phyloP scores from a whole-genome alignment of 306 rosid genomes.

The Acacia crassicarpa region DNA sequence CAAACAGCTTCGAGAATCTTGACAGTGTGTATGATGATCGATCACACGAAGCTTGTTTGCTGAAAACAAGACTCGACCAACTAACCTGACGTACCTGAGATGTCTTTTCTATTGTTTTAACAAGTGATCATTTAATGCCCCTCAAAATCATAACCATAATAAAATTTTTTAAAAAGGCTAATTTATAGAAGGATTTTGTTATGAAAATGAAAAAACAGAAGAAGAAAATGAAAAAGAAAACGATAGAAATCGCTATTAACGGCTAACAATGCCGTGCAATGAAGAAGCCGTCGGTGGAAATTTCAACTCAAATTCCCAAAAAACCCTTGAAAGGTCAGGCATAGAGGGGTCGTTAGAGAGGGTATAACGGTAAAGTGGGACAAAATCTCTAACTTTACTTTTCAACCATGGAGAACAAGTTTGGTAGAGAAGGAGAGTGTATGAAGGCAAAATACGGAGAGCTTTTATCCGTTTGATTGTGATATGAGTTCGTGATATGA shows the following conservation, averaged over 20 bases:
- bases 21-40: conserved; percentile 14
- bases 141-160: conserved; percentile 34
- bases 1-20: conserved; percentile 69
- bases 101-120: conserved; percentile 37
- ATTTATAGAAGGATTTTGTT: neutral
- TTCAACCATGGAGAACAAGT: conserved; percentile 25
- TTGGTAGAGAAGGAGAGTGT: conserved; percentile 23
- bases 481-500: conserved; percentile 19
- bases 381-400: conserved; percentile 37
- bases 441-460: conserved; percentile 24
- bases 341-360: neutral
- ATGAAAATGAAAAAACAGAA: conserved; percentile 20
- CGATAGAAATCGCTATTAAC: conserved; percentile 37
- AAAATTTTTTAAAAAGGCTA: neutral
- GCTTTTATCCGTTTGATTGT: conserved; percentile 17
- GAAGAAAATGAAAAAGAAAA: conserved; percentile 28
- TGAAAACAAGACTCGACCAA: conserved; percentile 50
- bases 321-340: neutral
- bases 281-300: conserved; percentile 45
- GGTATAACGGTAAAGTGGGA: conserved; percentile 33
- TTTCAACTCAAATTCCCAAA: neutral
- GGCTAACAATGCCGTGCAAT: conserved; percentile 38
- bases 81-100: conserved; percentile 54
- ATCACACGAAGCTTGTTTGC: conserved; percentile 53
- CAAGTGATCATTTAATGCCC: conserved; percentile 51